phyloP scores from a whole-genome alignment of 495 filamentous ascomycete species.

The Chaetomium tenue region DNA sequence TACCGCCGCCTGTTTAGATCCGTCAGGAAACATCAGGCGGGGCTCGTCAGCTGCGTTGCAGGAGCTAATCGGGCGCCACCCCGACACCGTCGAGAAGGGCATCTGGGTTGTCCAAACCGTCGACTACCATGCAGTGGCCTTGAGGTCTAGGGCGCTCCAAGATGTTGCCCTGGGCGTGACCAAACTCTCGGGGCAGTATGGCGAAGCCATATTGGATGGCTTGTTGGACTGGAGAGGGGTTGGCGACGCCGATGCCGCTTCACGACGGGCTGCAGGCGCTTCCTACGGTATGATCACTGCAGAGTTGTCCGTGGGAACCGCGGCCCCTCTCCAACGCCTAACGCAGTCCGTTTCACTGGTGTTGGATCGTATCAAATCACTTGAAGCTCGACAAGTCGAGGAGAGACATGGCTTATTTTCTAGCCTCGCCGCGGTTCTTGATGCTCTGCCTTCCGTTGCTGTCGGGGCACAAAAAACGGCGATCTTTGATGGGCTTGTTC shows the following conservation, averaged over 20 bases:
- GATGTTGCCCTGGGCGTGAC: conserved; percentile 69
- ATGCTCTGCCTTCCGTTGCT: conserved; percentile 34
- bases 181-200: conserved; percentile 63
- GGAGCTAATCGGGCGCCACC: conserved; percentile 89
- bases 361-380: conserved; percentile 43
- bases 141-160: conserved; percentile 75
- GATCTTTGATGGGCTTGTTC: conserved; percentile 21
- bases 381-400: conserved; percentile 61
- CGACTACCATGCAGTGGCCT: conserved; percentile 88
- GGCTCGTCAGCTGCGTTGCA: conserved; percentile 92
- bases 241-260: conserved; percentile 67
- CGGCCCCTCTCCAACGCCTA: conserved; percentile 33
- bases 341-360: conserved; percentile 36
- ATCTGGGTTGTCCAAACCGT: conserved; percentile 84
- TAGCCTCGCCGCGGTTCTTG: conserved; percentile 53
- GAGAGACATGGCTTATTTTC: conserved; percentile 66
- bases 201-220: conserved; percentile 63
- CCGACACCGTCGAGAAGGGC: conserved; percentile 73
- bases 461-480: not conserved
- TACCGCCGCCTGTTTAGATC: conserved; percentile 79
- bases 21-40: conserved; percentile 86
- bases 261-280: conserved; percentile 67
- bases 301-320: conserved; percentile 31
- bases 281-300: conserved; percentile 62
- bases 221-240: conserved; percentile 87